Conservation (phyloP, 306 rosid species). For the Cicer chorassanicum region DNA sequence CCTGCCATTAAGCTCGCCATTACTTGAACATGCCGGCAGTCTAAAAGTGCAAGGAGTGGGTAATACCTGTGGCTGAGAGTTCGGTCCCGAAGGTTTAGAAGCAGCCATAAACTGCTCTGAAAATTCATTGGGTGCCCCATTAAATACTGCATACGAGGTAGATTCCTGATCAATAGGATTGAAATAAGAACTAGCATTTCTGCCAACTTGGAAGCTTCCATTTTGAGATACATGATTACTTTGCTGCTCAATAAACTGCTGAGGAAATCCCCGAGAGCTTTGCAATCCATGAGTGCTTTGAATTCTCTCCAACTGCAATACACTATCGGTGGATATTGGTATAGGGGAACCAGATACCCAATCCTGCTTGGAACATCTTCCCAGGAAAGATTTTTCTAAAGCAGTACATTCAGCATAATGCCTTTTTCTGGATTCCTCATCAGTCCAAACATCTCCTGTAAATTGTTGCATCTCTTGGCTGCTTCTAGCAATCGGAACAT, state of each 20-base stretch:
- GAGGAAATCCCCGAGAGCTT: slow-evolving; percentile 50
- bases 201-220: slow-evolving; percentile 49
- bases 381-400: slow-evolving; percentile 46
- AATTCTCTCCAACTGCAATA: slow-evolving; percentile 45
- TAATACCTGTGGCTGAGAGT: slow-evolving; percentile 51
- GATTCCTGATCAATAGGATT: slow-evolving; percentile 53
- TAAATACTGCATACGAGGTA: slow-evolving; percentile 49
- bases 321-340: slow-evolving; percentile 46
- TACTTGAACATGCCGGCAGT: slow-evolving; percentile 49
- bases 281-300: slow-evolving; percentile 49
- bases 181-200: slow-evolving; percentile 51
- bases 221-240: slow-evolving; percentile 49
- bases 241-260: slow-evolving; percentile 50
- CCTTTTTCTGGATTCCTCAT: slow-evolving; percentile 59
- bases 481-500: slow-evolving; percentile 88
- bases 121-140: slow-evolving; percentile 49
- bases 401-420: slow-evolving; percentile 51
- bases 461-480: slow-evolving; percentile 60
- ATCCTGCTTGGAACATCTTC: slow-evolving; percentile 60
- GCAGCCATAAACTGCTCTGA: slow-evolving; percentile 59
- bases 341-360: slow-evolving; percentile 50
- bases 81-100: slow-evolving; percentile 57
- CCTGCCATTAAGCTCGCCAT: slow-evolving; percentile 56
- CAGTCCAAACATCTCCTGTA: slow-evolving; percentile 67
- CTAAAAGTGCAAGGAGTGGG: slow-evolving; percentile 49